Percentiles rank a stretch among this genome's conserved stretches.
These are phyloP conservation scores for Tetracladium setigerum DNA, from an alignment of 495 filamentous ascomycete species.

Conservation along the genomic window DNA sequence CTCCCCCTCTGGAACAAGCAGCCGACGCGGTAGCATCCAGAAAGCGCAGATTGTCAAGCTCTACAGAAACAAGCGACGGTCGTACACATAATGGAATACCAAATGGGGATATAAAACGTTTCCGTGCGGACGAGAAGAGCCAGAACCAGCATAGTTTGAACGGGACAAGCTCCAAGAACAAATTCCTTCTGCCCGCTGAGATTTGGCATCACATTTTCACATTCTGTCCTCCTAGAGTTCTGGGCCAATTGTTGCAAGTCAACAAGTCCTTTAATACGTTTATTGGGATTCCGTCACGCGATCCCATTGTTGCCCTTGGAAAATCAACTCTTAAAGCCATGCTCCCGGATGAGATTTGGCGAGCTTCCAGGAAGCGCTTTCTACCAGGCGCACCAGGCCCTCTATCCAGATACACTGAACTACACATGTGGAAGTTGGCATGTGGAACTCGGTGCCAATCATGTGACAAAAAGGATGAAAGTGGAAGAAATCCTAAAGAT, in stretches of 20 bases:
- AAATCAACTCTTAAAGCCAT: constrained; percentile 19
- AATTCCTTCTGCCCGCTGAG: constrained; percentile 38
- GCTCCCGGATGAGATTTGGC: constrained; percentile 52
- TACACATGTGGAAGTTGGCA: constrained; percentile 56
- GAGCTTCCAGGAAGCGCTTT: constrained; percentile 45
- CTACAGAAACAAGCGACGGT: constrained; percentile 8
- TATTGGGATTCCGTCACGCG: constrained; percentile 36
- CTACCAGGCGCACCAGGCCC: constrained; percentile 48
- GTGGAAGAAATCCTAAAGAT: constrained; percentile 18
- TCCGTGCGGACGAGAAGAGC: constrained; percentile 26
- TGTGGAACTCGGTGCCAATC: constrained; percentile 46
- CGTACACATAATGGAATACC: constrained; percentile 22
- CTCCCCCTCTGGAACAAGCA: not conserved
- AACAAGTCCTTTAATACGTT: constrained; percentile 45
- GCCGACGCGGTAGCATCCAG: constrained; percentile 14
- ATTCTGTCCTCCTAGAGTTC: constrained; percentile 40
- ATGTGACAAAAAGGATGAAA: constrained; percentile 31
- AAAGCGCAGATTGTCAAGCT: constrained; percentile 31
- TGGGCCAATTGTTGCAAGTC: constrained; percentile 42
- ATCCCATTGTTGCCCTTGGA: constrained; percentile 20
- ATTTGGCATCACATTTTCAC: constrained; percentile 50
- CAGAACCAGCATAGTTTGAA: constrained; percentile 4
- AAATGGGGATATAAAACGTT: constrained; percentile 14
- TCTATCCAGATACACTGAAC: constrained; percentile 44
- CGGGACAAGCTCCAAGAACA: constrained; percentile 20